These are phyloP conservation scores for Emmonsiellopsis sp. DNA, from an alignment of 2,329 filamentous ascomycete genomes.

Conservation along the genomic window DNA sequence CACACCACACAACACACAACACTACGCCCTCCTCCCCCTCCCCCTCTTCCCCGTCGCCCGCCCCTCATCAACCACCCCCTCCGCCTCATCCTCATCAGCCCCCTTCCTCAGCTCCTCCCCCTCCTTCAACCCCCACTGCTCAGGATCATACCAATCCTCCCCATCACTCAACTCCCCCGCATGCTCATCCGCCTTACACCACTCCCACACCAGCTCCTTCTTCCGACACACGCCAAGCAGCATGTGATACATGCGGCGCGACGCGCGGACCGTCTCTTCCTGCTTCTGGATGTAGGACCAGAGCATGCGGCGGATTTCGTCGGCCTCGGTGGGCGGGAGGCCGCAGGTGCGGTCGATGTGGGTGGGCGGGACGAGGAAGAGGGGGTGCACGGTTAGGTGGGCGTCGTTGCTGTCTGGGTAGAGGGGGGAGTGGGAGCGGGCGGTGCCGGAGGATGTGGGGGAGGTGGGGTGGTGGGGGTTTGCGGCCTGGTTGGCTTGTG, in stretches of 20 bases:
- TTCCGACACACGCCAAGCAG: slow-evolving; percentile 50
- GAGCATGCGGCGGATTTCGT: slow-evolving; percentile 52
- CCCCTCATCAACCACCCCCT: slow-evolving; percentile 34
- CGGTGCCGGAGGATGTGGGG: slow-evolving; percentile 18
- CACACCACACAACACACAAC: not conserved
- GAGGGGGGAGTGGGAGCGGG: slow-evolving; percentile 24
- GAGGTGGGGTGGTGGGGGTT: slow-evolving; percentile 19
- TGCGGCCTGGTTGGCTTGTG: slow-evolving; percentile 28
- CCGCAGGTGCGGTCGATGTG: slow-evolving; percentile 47
- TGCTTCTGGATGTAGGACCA: slow-evolving; percentile 57
- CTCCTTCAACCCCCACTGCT: slow-evolving; percentile 48
- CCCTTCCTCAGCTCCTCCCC: slow-evolving; percentile 52
- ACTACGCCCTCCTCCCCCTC: slow-evolving; percentile 27
- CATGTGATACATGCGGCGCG: slow-evolving; percentile 46
- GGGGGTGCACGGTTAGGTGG: slow-evolving; percentile 42
- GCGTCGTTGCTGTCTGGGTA: slow-evolving; percentile 54
- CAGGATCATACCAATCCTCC: slow-evolving; percentile 58
- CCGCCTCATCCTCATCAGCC: slow-evolving; percentile 51
- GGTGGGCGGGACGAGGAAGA: slow-evolving; percentile 46
- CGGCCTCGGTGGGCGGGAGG: slow-evolving; percentile 49
- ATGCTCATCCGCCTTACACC: slow-evolving; percentile 54
- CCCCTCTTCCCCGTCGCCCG: slow-evolving; percentile 31
- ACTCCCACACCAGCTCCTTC: slow-evolving; percentile 49
- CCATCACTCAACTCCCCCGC: slow-evolving; percentile 58
- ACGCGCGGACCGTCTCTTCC: slow-evolving; percentile 52